These are phyloP conservation scores for Aspergillus fischeri DNA, from an alignment of 2,329 filamentous ascomycete species.

Conservation along the genomic window DNA sequence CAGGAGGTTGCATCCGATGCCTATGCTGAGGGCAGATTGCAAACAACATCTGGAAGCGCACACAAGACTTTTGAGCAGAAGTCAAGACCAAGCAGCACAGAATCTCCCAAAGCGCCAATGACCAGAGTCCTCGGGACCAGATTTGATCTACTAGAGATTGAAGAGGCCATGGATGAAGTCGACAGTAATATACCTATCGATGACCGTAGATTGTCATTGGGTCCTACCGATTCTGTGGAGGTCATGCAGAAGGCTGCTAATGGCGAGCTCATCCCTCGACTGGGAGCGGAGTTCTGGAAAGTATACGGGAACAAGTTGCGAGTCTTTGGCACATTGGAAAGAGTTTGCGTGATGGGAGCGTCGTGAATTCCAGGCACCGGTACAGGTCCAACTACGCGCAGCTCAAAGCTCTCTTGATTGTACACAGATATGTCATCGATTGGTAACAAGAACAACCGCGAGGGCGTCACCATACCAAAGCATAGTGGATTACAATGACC, in stretches of 20 bases:
- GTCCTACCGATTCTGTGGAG: conserved; percentile 1
- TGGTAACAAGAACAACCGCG: neutral
- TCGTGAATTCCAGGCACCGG: neutral
- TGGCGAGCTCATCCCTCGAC: conserved; percentile 49
- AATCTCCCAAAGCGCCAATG: neutral
- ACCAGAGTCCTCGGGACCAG: conserved; percentile 17
- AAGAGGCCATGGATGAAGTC: conserved; percentile 14
- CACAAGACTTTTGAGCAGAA: neutral
- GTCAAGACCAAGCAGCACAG: neutral
- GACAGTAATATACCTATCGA: neutral
- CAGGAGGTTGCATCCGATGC: neutral
- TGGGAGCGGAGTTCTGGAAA: conserved; percentile 52
- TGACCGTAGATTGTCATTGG: neutral
- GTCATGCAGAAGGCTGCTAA: conserved; percentile 23
- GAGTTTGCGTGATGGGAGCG: conserved; percentile 31
- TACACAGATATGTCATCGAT: neutral
- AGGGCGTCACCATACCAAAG: neutral
- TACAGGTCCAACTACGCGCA: neutral
- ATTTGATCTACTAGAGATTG: conserved; percentile 25
- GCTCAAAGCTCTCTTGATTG: neutral
- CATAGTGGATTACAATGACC: neutral
- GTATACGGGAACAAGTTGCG: conserved; percentile 57
- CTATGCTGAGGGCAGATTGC: neutral
- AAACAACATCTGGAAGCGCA: neutral
- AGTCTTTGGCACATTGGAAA: conserved; percentile 58